Evolutionary conservation across 2,329 filamentous ascomycete genomes (phyloP).

Genomic region (Paramyrothecium roridum): DNA sequence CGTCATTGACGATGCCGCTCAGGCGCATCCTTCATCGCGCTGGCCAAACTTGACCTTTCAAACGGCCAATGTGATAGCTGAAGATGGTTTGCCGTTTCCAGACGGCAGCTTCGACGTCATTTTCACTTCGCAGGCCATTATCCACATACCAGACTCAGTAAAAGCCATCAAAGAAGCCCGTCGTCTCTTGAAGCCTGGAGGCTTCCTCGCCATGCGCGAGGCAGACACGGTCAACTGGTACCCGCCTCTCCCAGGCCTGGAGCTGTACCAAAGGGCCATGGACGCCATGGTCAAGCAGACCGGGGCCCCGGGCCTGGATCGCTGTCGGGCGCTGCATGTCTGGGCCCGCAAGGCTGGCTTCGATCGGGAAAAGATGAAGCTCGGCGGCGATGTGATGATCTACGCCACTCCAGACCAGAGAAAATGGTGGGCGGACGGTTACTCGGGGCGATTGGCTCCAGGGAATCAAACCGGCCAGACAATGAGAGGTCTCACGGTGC

Average conservation of each 20-base stretch:
- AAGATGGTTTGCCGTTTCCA: constrained; percentile 26
- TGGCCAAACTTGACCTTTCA: constrained; percentile 15
- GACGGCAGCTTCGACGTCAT: constrained; percentile 38
- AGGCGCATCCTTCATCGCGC: background rate
- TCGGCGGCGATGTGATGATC: background rate
- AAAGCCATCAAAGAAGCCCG: constrained; percentile 33
- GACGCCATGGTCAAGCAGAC: background rate
- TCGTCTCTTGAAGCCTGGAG: constrained; percentile 35
- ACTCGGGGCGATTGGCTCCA: background rate
- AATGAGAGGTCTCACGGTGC: background rate
- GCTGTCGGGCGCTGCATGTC: background rate
- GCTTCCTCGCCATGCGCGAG: constrained; percentile 31
- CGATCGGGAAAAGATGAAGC: background rate
- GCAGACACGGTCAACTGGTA: constrained; percentile 16
- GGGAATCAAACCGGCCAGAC: background rate
- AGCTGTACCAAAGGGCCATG: constrained; percentile 8
- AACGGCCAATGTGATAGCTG: constrained; percentile 26
- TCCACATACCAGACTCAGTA: constrained; percentile 32
- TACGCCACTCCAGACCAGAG: background rate
- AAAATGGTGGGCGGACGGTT: background rate
- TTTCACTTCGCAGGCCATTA: constrained; percentile 33
- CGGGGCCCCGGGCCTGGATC: background rate
- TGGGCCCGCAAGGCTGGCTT: background rate
- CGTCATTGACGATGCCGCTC: constrained; percentile 11
- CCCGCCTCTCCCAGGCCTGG: constrained; percentile 13